Conservation (phyloP, 805 yeast genomes). For the Cyberlindnera meyerae region DNA sequence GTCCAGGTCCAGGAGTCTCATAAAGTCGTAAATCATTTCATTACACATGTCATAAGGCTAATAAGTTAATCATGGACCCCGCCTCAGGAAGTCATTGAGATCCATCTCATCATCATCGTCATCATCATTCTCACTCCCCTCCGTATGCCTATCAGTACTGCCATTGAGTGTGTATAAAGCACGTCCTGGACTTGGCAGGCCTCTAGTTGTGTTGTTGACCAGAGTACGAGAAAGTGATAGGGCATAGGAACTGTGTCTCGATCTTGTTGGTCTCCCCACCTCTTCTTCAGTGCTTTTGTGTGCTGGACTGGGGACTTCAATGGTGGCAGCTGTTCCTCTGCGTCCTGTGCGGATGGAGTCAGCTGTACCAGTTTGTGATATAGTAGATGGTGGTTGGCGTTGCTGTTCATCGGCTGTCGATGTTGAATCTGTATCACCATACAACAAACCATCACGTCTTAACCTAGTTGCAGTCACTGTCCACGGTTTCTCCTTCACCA, state of each 20-base stretch:
- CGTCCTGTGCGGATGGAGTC: no score
- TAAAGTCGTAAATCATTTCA: background rate
- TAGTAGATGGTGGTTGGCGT: no score
- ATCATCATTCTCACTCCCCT: background rate
- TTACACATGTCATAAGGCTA: no score
- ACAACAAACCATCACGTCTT: background rate
- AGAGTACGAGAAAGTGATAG: constrained; percentile 1
- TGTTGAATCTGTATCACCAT: background rate
- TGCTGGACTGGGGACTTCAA: no score
- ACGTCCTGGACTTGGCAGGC: no score
- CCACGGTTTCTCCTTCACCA: constrained; percentile 80
- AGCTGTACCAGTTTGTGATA: no score
- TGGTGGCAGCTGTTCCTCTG: no score
- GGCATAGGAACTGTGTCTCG: constrained; percentile 1
- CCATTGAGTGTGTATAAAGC: background rate
- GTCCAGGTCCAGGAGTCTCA: no score
- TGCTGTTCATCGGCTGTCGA: background rate
- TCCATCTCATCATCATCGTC: constrained; percentile 2
- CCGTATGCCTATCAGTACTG: background rate
- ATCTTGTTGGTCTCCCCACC: no score
- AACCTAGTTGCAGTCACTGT: constrained; percentile 6
- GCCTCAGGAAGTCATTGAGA: constrained; percentile 3
- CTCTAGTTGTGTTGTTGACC: background rate
- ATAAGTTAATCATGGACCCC: background rate
- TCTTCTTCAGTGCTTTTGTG: no score